These are phyloP conservation scores for Sordariomycetes sp. DNA, from an alignment of 2,329 filamentous ascomycete species.

Conservation along the genomic window DNA sequence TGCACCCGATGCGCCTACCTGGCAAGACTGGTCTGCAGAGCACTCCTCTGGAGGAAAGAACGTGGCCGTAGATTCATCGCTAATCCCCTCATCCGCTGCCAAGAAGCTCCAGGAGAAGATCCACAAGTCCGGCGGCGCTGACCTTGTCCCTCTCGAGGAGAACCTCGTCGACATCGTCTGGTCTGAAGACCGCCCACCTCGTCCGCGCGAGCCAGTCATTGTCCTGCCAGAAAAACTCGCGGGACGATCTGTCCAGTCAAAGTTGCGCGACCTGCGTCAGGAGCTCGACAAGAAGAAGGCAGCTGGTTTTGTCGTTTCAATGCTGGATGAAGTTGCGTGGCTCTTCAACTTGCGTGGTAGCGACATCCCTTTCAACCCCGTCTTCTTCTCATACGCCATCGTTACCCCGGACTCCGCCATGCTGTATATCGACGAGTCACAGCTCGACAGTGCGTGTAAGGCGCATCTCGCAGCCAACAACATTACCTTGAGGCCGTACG, in stretches of 20 bases:
- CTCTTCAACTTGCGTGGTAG: slow-evolving; percentile 93
- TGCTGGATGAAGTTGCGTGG: slow-evolving; percentile 96
- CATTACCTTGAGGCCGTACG: slow-evolving; percentile 73
- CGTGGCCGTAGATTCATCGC: slow-evolving; percentile 83
- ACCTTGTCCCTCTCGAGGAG: slow-evolving; percentile 63
- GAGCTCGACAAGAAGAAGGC: slow-evolving; percentile 87
- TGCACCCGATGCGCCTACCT: slow-evolving; percentile 86
- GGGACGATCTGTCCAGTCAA: slow-evolving; percentile 74
- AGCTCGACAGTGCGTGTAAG: slow-evolving; percentile 60
- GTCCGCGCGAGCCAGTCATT: slow-evolving; percentile 67
- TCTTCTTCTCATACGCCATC: slow-evolving; percentile 95
- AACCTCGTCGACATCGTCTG: slow-evolving; percentile 93
- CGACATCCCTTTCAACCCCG: slow-evolving; percentile 95
- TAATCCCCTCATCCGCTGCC: slow-evolving; percentile 59
- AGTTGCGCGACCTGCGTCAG: slow-evolving; percentile 79
- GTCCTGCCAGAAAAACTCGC: slow-evolving; percentile 64
- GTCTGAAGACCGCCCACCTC: slow-evolving; percentile 62
- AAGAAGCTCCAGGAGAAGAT: slow-evolving; percentile 77
- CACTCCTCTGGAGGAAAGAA: slow-evolving; percentile 79
- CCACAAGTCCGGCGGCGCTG: slow-evolving; percentile 73
- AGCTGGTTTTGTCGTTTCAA: slow-evolving; percentile 80
- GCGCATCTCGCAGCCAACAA: slow-evolving; percentile 60
- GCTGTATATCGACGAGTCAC: slow-evolving; percentile 75
- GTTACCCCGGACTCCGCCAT: slow-evolving; percentile 69
- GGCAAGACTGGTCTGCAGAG: slow-evolving; percentile 92